Base-by-base conservation (phyloP, 2,329 filamentous ascomycete genomes). In the Dactylellina drechsleri region DNA sequence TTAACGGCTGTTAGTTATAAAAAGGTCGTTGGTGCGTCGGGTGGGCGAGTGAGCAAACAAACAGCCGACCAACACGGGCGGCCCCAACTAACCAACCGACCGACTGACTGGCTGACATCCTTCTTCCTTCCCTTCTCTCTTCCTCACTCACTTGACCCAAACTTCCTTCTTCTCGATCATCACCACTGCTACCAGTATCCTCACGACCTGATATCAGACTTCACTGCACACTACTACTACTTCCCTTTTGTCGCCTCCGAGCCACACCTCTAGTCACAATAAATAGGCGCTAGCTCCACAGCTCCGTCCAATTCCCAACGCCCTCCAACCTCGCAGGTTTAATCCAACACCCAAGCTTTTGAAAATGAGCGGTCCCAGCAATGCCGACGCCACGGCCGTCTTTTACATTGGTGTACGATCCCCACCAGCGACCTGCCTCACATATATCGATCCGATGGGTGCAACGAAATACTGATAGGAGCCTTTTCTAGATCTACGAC, bases 391-490 rank as follows among this genome's bases (percentile, higher is more conserved):
- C 26, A 59, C 71, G 7, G 71, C 71, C 15, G 71, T 75, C 53
- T 75, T 59, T 16, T 62, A 75, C 36, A 75, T 75, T 53, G 64
- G 56, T 31, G 71, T 75, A 75, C 26, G 58, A 47, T 5, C 18
- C 28, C 12, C 28, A 36, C 31, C 31, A 1, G 31, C 10, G 31
- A 36, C 31, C 28, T 28, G 12, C 49, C 56, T 13, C 20, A 36
- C 16, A 20, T 54, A 16, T 8, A 13, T 41, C 41, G 20, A 13
- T 59, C 1, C 12, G 12, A 16, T 8, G 16, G n/a, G 45, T 40
- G 26, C 15, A 23, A 13, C 23, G n/a, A 13, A 41, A 18, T 43
- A 45, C 56, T 59, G 50, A 59, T 53, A 12, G 3, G 13, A 61
- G 12, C 2, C 43, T 16, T 13, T 2, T 31, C 10, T 47, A 75